Evolutionary conservation across 2,329 filamentous ascomycete species (phyloP).

Genomic region (Penicillium fuscoglaucum): DNA sequence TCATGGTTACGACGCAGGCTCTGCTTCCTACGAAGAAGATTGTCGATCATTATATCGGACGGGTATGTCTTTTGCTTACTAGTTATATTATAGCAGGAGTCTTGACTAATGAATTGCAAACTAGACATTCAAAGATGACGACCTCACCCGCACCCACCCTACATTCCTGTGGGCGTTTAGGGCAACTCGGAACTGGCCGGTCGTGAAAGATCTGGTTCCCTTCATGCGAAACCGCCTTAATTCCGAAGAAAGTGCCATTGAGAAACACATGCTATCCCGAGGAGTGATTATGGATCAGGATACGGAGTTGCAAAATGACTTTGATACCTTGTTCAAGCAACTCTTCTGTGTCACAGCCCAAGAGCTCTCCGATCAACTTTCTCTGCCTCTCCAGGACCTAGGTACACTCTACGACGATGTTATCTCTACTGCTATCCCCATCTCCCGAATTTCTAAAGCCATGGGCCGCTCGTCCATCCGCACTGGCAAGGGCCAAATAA

Average conservation of each 20-base stretch:
- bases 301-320: slow-evolving; percentile 64
- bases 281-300: slow-evolving; percentile 33
- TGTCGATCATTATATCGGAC: slow-evolving; percentile 72
- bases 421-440: slow-evolving; percentile 59
- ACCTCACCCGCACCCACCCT: slow-evolving; percentile 73
- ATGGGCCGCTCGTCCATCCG: slow-evolving; percentile 30
- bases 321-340: slow-evolving; percentile 76
- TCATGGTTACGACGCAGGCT: slow-evolving; percentile 50
- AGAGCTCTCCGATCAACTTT: slow-evolving; percentile 68
- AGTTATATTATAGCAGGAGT: background rate
- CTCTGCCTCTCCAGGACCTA: slow-evolving; percentile 61
- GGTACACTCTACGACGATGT: slow-evolving; percentile 77
- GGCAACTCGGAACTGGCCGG: slow-evolving; percentile 74
- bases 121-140: slow-evolving; percentile 64
- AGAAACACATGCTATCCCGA: slow-evolving; percentile 53
- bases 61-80: slow-evolving; percentile 42
- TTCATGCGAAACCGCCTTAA: slow-evolving; percentile 73
- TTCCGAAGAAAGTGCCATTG: slow-evolving; percentile 47
- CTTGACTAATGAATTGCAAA: slow-evolving; percentile 20
- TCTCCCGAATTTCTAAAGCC: slow-evolving; percentile 30
- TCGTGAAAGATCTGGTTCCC: slow-evolving; percentile 66
- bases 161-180: slow-evolving; percentile 87
- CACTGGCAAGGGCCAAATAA: slow-evolving; percentile 69
- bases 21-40: slow-evolving; percentile 62
- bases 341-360: slow-evolving; percentile 78